Evolutionary conservation across 352 stramenopile genomes (phyloP).

Genomic region (Phytophthora pisi): DNA sequence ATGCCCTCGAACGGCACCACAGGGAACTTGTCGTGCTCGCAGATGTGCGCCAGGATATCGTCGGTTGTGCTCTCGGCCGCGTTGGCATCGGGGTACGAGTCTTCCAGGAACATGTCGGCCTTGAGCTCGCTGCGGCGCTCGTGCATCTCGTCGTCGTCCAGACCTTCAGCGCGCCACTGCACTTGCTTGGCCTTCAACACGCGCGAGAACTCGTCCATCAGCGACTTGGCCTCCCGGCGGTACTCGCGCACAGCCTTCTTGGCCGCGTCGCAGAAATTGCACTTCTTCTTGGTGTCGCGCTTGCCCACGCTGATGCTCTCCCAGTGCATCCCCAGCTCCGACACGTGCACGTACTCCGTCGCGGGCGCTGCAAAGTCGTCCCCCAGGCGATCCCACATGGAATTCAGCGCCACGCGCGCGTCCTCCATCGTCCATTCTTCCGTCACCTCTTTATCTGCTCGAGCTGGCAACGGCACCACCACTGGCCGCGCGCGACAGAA

Average conservation of each 20-base stretch:
- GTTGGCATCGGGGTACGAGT: constrained; percentile 55
- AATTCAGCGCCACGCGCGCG: constrained; percentile 30
- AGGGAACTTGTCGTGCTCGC: constrained; percentile 54
- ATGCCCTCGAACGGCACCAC: constrained; percentile 51
- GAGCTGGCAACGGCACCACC: constrained; percentile 26
- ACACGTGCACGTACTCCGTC: constrained; percentile 48
- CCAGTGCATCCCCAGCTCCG: constrained; percentile 60
- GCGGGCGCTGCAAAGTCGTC: constrained; percentile 40
- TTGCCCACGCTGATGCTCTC: constrained; percentile 40
- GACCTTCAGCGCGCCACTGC: constrained; percentile 42
- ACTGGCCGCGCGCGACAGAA: constrained; percentile 38
- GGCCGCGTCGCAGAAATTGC: constrained; percentile 44
- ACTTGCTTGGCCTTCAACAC: constrained; percentile 41
- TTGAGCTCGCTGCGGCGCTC: constrained; percentile 56
- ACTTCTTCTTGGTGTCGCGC: constrained; percentile 28
- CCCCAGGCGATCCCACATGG: constrained; percentile 35
- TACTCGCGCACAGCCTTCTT: constrained; percentile 46
- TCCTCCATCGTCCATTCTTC: constrained; percentile 36
- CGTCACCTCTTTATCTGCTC: constrained; percentile 7
- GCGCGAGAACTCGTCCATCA: constrained; percentile 49
- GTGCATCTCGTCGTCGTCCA: constrained; percentile 60
- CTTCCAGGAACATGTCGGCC: constrained; percentile 50
- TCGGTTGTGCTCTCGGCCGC: constrained; percentile 51
- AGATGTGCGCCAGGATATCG: constrained; percentile 60
- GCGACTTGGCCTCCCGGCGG: constrained; percentile 38